phyloP scores from a whole-genome alignment of 1,139 yeast genomes.

The Magnusiomyces tetraspermus region DNA sequence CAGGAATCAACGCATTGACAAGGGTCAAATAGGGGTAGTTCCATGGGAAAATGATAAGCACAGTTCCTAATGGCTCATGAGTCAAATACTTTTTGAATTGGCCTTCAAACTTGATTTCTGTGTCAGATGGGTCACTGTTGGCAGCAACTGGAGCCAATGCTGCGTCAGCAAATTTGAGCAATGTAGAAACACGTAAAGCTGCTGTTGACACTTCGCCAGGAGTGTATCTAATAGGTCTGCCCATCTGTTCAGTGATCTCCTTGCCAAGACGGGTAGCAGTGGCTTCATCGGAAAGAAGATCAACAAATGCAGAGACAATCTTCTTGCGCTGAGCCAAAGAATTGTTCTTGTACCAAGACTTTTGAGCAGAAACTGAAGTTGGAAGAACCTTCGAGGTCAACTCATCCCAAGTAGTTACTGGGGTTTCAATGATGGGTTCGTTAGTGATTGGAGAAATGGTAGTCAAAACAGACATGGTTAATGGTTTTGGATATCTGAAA shows the following conservation, averaged over 20 bases:
- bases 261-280: conserved; percentile 23
- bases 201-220: conserved; percentile 31
- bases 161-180: conserved; percentile 29
- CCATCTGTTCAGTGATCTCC: conserved; percentile 33
- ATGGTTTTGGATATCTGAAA: no score
- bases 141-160: conserved; percentile 30
- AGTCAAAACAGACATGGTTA: conserved; percentile 20
- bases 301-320: conserved; percentile 26
- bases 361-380: conserved; percentile 26
- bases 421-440: conserved; percentile 24
- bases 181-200: conserved; percentile 26
- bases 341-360: conserved; percentile 24
- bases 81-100: conserved; percentile 40
- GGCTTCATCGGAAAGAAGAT: conserved; percentile 24
- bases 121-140: conserved; percentile 17
- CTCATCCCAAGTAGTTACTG: conserved; percentile 24
- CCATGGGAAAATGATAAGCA: conserved; percentile 84
- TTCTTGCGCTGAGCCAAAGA: conserved; percentile 27
- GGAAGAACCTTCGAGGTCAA: conserved; percentile 21
- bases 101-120: conserved; percentile 15
- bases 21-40: conserved; percentile 75
- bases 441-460: conserved; percentile 30
- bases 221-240: conserved; percentile 32
- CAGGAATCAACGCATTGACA: conserved; percentile 77
- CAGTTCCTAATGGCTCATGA: conserved; percentile 64